A percentile compares a stretch with the other conserved stretches of the same genome.
Conservation (phyloP, 495 filamentous ascomycete genomes). For the Penicillium pancosmium region DNA sequence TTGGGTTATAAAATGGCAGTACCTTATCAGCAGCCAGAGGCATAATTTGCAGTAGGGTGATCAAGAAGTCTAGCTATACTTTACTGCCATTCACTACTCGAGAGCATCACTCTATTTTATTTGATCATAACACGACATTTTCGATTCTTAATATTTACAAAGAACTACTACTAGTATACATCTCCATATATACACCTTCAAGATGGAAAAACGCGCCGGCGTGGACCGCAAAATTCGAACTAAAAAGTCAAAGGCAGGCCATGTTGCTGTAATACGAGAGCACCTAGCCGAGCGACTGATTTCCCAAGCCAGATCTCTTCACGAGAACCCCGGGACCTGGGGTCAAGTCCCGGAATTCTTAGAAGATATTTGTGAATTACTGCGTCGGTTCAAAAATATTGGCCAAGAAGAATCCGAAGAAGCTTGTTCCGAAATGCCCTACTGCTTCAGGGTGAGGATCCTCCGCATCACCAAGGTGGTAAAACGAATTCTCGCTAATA, state of each 20-base stretch:
- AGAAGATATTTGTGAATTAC: neutral
- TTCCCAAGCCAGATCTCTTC: neutral
- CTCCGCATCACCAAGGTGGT: neutral
- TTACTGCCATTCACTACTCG: too few relatives aligned
- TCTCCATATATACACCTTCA: neutral
- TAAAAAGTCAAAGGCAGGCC: neutral
- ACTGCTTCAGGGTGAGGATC: neutral
- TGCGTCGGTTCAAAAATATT: neutral
- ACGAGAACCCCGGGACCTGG: neutral
- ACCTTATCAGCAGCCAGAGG: too few relatives aligned
- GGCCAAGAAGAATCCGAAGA: neutral
- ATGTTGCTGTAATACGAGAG: neutral
- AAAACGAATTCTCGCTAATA: neutral
- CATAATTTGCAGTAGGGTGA: too few relatives aligned
- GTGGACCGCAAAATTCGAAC: neutral
- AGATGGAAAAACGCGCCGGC: neutral
- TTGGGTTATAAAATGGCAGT: too few relatives aligned
- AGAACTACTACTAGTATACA: too few relatives aligned
- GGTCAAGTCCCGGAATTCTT: neutral
- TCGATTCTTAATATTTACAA: too few relatives aligned
- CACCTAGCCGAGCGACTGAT: neutral
- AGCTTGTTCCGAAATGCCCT: neutral
- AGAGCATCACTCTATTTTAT: too few relatives aligned
- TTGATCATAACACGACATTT: too few relatives aligned
- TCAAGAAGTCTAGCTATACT: too few relatives aligned